Evolutionary conservation across 805 yeast species (phyloP), one percentile per base, ranked within the genome.

Genomic region (Candida stauntonica): DNA sequence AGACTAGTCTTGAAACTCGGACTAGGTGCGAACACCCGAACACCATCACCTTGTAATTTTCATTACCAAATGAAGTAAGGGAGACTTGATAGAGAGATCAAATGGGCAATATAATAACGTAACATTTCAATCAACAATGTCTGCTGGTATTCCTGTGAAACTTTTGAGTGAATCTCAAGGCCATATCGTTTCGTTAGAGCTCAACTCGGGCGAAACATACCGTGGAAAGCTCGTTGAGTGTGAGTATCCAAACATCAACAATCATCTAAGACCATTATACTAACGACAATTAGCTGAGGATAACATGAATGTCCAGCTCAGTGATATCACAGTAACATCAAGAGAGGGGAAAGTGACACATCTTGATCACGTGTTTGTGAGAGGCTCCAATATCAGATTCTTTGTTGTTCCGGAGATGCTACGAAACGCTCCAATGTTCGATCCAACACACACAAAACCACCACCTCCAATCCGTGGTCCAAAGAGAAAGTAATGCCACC

Each of bases 161-260:
- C 79, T 91, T 18, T 69, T 91, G 35, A 84, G 78, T 56, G 99
- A 89, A 62, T 85, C 96, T 7, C 84, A 77, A 68, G 96, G 97
- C 33, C 98, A 91, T 57, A 66, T 79, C 3, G 79, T 91, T 7
- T 77, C 94, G 1, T 59, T 91, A 14, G 99, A 91, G 59, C 73
- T 91, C 36, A 75, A 76, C 18, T 79, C 88, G 1, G 98, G 98
- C 2, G 89, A 84, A 46, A 76, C 84, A 0, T 91, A 91, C 57
- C 70, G 95, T 26, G 99, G 99, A 2, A 87, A 83, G 57, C 71
- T 91, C 32, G 58, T 82, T 4, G 96, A 84, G 54, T 81, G 82
- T 60, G 29, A 38, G 48, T 44, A 3, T 8, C 23, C n/a, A n/a
- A 5, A 26, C n/a, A 45, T 40, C 20, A n/a, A 12, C 9, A 8